Evolutionary conservation across 768 basidiomycete species (phyloP).

Genomic region (Auricularia cornea): DNA sequence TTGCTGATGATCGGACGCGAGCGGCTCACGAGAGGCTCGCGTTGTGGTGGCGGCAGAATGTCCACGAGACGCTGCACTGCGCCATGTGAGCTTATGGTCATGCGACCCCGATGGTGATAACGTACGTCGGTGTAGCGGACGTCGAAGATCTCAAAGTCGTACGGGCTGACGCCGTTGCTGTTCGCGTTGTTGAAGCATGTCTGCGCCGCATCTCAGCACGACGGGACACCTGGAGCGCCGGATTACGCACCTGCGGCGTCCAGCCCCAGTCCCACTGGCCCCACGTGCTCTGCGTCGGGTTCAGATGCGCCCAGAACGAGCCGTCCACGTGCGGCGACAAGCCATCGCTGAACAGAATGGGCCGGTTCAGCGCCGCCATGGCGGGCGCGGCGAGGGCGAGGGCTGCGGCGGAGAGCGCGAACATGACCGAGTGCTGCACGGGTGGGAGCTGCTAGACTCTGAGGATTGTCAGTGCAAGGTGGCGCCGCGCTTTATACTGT

Average conservation of each 20-base stretch:
- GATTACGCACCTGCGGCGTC: background rate
- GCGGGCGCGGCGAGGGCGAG: background rate
- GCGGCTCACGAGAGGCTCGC: background rate
- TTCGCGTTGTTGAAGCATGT: background rate
- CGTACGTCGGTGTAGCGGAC: background rate
- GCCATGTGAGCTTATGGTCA: background rate
- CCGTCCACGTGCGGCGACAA: background rate
- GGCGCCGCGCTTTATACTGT: background rate
- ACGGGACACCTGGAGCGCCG: too few species aligned
- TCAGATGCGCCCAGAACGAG: background rate
- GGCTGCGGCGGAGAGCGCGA: background rate
- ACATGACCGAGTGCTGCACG: background rate
- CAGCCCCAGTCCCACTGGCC: background rate
- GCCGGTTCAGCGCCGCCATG: background rate
- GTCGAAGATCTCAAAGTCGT: background rate
- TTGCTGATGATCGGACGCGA: background rate
- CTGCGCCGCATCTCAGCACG: background rate
- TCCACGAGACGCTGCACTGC: background rate
- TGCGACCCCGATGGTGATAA: background rate
- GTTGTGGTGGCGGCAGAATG: background rate
- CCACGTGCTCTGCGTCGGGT: background rate
- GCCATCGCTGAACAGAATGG: background rate
- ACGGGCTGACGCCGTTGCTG: background rate
- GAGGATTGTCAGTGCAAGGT: background rate
- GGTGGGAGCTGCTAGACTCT: background rate